Base-by-base conservation (phyloP, 257 asterid genomes). In the Forsythia suspensa region DNA sequence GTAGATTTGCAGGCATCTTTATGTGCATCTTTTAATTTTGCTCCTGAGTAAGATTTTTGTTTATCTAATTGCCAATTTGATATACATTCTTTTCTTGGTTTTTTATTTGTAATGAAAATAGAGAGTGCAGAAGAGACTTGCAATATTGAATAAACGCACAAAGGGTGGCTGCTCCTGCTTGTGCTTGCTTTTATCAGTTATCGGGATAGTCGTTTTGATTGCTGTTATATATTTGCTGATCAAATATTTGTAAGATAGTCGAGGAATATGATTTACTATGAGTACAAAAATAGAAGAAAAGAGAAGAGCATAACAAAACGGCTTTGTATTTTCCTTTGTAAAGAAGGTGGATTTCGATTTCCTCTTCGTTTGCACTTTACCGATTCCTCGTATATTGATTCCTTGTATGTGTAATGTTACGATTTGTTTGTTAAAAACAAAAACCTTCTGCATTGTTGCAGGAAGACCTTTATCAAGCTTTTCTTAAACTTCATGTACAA, bases 161-260 rank as follows among this genome's bases (percentile, higher is more conserved):
- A 92, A 90, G 85, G 98, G 96, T 59, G 97, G 96, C 77, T 96
- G 99, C 91, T 89, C 99, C 72, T 96, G 98, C 94, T 61, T 91
- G 87, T 70, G 89, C 81, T 77, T 96, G 88, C 87, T 90, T 67
- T 59, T 90, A 38, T 82, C 96, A 10, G 94, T 91, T 8, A 70
- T 94, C 2, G 99, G 97, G 73, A 93, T 96, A 51, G 85, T 89
- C 37, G 79, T 77, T 63, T 87, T 96, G 86, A 72, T 90, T 71
- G 84, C 82, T 5, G 90, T 90, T 40, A 90, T 92, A 87, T 94
- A 87, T 59, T 6, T 92, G 83, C 89, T 96, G 84, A 72, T 93
- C 83, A 94, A 90, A 83, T 94, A 89, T 83, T 86, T 96, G 91
- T 96, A 82, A 90, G 79, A 38, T 29, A 39, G 63, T 1, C 37